Conservation (phyloP, 2,329 filamentous ascomycete genomes). For the Coniochaeta prunicola region DNA sequence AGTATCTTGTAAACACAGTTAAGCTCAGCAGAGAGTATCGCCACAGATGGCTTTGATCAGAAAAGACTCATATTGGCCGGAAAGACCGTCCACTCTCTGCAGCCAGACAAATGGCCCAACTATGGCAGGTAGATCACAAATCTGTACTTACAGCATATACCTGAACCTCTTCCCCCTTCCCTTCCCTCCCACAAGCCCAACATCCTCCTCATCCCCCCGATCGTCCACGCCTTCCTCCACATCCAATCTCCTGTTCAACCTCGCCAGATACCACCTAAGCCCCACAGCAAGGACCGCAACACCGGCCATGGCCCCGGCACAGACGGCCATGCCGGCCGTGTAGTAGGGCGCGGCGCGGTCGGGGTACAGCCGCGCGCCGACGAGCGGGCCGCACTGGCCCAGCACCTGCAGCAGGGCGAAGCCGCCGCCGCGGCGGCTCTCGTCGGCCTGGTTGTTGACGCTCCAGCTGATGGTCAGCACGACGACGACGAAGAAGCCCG, state of each 20-base stretch:
- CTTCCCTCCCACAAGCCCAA: slow-evolving; percentile 28
- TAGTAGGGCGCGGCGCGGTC: slow-evolving; percentile 54
- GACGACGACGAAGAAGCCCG: slow-evolving; percentile 78
- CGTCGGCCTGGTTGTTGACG: slow-evolving; percentile 73
- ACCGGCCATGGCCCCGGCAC: slow-evolving; percentile 53
- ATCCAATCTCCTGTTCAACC: slow-evolving; percentile 42
- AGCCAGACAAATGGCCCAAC: neutral
- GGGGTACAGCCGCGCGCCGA: slow-evolving; percentile 62
- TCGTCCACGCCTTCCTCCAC: slow-evolving; percentile 19
- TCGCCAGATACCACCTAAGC: slow-evolving; percentile 45
- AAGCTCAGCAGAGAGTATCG: neutral
- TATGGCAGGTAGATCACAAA: neutral
- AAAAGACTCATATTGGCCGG: neutral
- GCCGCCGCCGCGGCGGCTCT: slow-evolving; percentile 63
- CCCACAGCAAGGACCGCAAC: slow-evolving; percentile 49
- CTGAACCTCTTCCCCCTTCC: slow-evolving; percentile 26
- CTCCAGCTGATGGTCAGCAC: slow-evolving; percentile 83
- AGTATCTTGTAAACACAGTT: neutral
- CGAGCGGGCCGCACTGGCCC: slow-evolving; percentile 69
- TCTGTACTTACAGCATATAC: slow-evolving; percentile 35
- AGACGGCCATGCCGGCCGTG: slow-evolving; percentile 53
- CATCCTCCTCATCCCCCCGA: slow-evolving; percentile 21
- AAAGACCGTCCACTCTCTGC: neutral
- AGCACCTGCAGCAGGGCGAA: slow-evolving; percentile 77
- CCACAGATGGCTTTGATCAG: neutral